Evolutionary conservation across 2,329 filamentous ascomycete genomes (phyloP), one percentile per base, ranked within the genome.

Genomic region (Colletotrichum acutatum): DNA sequence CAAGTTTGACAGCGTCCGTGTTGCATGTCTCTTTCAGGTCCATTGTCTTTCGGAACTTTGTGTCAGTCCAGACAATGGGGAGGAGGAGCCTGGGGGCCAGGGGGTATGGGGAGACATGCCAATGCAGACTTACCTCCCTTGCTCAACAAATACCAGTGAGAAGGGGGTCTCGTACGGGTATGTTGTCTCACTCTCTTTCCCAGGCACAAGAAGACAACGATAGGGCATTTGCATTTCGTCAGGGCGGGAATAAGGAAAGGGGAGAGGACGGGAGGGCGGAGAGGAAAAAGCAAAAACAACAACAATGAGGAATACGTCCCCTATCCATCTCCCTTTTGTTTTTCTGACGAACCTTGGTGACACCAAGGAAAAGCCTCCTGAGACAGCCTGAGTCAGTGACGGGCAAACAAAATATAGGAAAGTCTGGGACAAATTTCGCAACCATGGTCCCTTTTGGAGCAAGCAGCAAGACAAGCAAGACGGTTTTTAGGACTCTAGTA

Each of bases 391-490:
- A 72, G 58, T 71, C 69, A 60, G 61, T 64, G 9, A 16, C 34
- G 52, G 16, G 64, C 63, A 71, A 71, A 19, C 37, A 42, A 42
- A 42, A 42, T 42, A 42, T 14, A 56, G n/a, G 57, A 65, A 42
- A 54, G 37, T 65, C 62, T 69, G 24, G 26, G 59, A 58, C 65
- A 72, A 22, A 63, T 72, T 28, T 70, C 71, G 60, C 71, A 72
- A 70, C 57, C 46, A 52, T 66, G 57, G 56, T 49, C 66, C 37
- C 54, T 46, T 72, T 66, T 61, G 11, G 66, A 28, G 11, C 46
- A 61, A 46, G 28, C 52, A 37, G 46, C 26, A 49, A 32, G 9
- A 56, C 49, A 32, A 22, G 16, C 11, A 11, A 63, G n/a, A 19
- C 30, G 59, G 28, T 6, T 19, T 19, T 19, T 19, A 8, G 30